phyloP scores from a whole-genome alignment of 2,329 filamentous ascomycete genomes.

The Penicillium hordei region DNA sequence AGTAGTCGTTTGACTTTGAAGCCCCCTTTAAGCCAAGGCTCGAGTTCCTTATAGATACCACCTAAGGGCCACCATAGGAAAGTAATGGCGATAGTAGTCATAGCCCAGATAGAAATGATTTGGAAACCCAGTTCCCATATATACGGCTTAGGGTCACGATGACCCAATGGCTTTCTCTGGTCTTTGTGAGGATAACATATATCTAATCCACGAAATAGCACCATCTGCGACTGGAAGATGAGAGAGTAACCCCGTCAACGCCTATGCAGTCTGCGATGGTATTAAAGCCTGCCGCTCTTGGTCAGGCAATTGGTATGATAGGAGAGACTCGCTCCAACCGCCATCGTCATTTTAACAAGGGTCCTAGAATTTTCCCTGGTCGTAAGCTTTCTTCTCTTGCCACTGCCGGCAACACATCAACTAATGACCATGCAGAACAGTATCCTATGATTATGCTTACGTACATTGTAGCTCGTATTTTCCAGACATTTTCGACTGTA shows the following conservation, averaged over 20 bases:
- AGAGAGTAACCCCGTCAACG: not conserved
- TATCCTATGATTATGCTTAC: constrained; percentile 16
- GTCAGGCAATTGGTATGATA: constrained; percentile 21
- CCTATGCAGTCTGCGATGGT: constrained; percentile 26
- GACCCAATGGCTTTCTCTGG: constrained; percentile 14
- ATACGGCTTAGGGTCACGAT: constrained; percentile 19
- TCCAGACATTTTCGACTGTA: constrained; percentile 16
- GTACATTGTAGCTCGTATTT: constrained; percentile 14
- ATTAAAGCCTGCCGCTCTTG: constrained; percentile 24
- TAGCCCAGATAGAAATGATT: constrained; percentile 26
- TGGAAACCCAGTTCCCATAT: constrained; percentile 28
- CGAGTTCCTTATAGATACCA: constrained; percentile 13
- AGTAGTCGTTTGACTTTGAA: too few relatives aligned
- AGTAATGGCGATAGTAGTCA: constrained; percentile 27
- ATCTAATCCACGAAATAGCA: too few relatives aligned
- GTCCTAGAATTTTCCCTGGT: not conserved
- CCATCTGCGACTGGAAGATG: not conserved
- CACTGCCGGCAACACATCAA: not conserved
- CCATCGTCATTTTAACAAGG: constrained; percentile 22
- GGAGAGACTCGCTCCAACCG: constrained; percentile 34
- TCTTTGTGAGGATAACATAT: not conserved
- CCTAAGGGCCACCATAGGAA: constrained; percentile 31
- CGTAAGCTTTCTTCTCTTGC: not conserved
- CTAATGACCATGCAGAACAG: constrained; percentile 6
- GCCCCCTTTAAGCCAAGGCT: too few relatives aligned